Conservation (phyloP, 2,329 filamentous ascomycete genomes). For the Aspergillus vadensis region DNA sequence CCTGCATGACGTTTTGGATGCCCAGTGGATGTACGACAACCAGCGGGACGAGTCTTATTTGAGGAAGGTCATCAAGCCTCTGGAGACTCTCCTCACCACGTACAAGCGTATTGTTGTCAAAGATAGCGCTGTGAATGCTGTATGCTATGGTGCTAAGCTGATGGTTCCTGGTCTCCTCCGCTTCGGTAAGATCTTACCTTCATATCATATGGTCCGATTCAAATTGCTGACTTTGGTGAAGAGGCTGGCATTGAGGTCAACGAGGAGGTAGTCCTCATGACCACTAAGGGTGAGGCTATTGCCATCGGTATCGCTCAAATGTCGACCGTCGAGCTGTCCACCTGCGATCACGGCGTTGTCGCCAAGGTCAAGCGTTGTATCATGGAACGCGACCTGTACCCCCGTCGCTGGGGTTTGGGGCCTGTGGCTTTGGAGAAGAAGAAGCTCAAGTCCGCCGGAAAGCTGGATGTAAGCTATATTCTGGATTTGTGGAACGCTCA, state of each 20-base stretch:
- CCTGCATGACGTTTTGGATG: constrained; percentile 91
- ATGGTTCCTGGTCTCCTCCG: constrained; percentile 96
- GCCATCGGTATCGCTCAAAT: constrained; percentile 95
- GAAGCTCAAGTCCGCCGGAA: constrained; percentile 98
- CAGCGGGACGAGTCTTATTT: constrained; percentile 92
- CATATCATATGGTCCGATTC: not conserved
- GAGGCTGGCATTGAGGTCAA: constrained; percentile 89
- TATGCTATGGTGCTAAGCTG: constrained; percentile 97
- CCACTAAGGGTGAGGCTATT: constrained; percentile 98
- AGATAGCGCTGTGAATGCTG: constrained; percentile 92
- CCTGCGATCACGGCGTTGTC: constrained; percentile 95
- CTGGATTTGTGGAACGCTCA: not conserved
- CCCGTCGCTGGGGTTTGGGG: constrained; percentile 92
- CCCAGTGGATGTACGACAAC: constrained; percentile 95
- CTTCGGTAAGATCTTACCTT: constrained; percentile 64
- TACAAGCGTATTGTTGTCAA: constrained; percentile 99
- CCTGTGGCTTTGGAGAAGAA: constrained; percentile 96
- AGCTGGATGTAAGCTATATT: constrained; percentile 70
- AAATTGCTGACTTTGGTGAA: constrained; percentile 39
- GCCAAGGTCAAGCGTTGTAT: constrained; percentile 99
- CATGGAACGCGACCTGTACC: constrained; percentile 99
- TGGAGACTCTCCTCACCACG: constrained; percentile 85
- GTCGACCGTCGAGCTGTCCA: constrained; percentile 95
- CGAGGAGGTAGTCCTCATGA: constrained; percentile 97
- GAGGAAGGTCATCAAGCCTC: constrained; percentile 83